Percentiles rank a stretch among this genome's conserved stretches.
These are phyloP conservation scores for Circinella umbellata DNA, from an alignment of 371 early-diverging fungal genomes.

Conservation along the genomic window DNA sequence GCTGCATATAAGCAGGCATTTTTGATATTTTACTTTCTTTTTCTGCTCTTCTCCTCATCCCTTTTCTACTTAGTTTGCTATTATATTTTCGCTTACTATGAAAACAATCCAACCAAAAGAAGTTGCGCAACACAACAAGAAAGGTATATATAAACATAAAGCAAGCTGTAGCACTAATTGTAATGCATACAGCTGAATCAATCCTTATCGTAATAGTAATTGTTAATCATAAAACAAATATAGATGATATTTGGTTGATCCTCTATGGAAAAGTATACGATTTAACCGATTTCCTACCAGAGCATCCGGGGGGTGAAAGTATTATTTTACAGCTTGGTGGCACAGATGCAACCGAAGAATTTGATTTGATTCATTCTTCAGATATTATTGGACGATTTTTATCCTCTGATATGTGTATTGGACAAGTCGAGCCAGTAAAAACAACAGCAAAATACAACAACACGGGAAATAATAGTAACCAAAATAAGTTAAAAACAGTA, in stretches of 20 bases:
- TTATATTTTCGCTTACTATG: neutral
- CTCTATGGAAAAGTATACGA: slow-evolving; percentile 86
- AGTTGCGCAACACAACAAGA: slow-evolving; percentile 74
- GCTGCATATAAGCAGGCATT: too few relatives aligned
- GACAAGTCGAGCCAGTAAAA: slow-evolving; percentile 46
- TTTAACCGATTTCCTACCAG: slow-evolving; percentile 74
- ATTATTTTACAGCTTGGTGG: slow-evolving; percentile 75
- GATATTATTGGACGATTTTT: slow-evolving; percentile 68
- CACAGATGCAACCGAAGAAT: slow-evolving; percentile 83
- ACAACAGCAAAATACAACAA: slow-evolving; percentile 6
- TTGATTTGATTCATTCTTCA: slow-evolving; percentile 66
- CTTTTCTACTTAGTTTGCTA: too few relatives aligned
- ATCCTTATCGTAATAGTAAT: neutral
- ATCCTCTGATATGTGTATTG: slow-evolving; percentile 57
- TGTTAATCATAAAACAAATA: neutral
- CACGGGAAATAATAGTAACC: too few relatives aligned
- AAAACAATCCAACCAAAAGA: slow-evolving; percentile 44
- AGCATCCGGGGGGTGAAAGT: slow-evolving; percentile 73
- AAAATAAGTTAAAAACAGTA: slow-evolving; percentile 16
- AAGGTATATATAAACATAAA: slow-evolving; percentile 22
- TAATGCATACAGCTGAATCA: neutral
- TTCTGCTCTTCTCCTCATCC: too few relatives aligned
- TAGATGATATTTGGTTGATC: slow-evolving; percentile 84
- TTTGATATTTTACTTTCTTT: too few relatives aligned
- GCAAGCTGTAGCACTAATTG: neutral